A percentile compares a stretch with the other conserved stretches of the same genome.
Evolutionary conservation across 2,329 filamentous ascomycete genomes (phyloP).

Genomic region (Zasmidium angulare): DNA sequence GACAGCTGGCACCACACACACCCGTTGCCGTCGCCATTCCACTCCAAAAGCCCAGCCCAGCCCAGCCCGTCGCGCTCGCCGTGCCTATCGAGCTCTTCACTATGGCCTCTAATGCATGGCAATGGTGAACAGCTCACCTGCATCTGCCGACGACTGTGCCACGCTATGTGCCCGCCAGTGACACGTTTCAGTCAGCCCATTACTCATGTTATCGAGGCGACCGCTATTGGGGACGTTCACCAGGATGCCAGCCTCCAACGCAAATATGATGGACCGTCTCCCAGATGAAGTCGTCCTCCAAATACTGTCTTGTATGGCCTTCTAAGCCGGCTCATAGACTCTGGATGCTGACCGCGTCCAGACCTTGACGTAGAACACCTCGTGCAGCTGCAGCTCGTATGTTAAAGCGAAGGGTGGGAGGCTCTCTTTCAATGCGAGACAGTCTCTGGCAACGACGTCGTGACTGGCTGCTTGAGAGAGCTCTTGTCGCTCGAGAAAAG

Average conservation of each 20-base stretch:
- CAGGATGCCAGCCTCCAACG: not conserved
- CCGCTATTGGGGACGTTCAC: constrained; percentile 7
- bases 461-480: no score
- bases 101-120: not conserved
- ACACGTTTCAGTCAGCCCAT: constrained; percentile 4
- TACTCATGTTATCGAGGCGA: constrained; percentile 7
- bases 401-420: no score
- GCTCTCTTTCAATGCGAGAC: no score
- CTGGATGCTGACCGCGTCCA: constrained; percentile 35
- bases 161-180: constrained; percentile 4
- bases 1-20: not conserved
- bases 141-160: not conserved
- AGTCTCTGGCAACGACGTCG: no score
- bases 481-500: no score
- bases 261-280: constrained; percentile 29
- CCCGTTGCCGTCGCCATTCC: not conserved
- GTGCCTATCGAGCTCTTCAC: not conserved
- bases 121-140: not conserved
- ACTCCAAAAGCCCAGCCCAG: not conserved
- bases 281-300: constrained; percentile 46
- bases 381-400: constrained; percentile 67
- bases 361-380: constrained; percentile 66
- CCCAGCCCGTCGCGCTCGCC: not conserved
- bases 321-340: not conserved
- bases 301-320: constrained; percentile 42